These are phyloP conservation scores for Allomyces macrogynus DNA, from an alignment of 192 early-diverging fungal genomes.

Conservation along the genomic window DNA sequence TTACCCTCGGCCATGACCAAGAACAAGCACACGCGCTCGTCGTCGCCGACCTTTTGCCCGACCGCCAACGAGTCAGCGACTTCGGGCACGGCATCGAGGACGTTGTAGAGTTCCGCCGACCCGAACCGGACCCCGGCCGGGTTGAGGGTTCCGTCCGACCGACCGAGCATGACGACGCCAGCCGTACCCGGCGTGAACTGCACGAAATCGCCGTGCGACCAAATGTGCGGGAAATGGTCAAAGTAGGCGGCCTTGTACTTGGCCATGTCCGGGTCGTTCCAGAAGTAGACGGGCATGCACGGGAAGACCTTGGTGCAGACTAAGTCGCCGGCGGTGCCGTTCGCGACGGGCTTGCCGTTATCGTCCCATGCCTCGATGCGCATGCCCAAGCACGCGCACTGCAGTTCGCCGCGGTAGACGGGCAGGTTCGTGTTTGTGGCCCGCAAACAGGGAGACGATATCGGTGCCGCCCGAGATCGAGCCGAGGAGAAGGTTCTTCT, in stretches of 20 bases:
- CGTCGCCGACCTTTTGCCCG: slow-evolving; percentile 65
- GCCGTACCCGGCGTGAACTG: slow-evolving; percentile 60
- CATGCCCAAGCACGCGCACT: slow-evolving; percentile 83
- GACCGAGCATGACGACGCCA: slow-evolving; percentile 86
- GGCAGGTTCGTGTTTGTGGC: slow-evolving; percentile 76
- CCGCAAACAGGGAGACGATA: slow-evolving; percentile 87
- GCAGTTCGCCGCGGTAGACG: slow-evolving; percentile 86
- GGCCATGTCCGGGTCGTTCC: slow-evolving; percentile 47
- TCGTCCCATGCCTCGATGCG: slow-evolving; percentile 77
- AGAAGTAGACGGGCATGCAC: slow-evolving; percentile 92
- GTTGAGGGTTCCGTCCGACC: slow-evolving; percentile 81
- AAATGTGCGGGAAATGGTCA: slow-evolving; percentile 54
- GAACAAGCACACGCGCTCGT: slow-evolving; percentile 86
- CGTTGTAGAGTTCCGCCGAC: slow-evolving; percentile 84
- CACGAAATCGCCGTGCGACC: slow-evolving; percentile 96
- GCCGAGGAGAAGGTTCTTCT: slow-evolving; percentile 64
- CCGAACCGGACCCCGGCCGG: slow-evolving; percentile 85
- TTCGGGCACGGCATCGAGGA: slow-evolving; percentile 59
- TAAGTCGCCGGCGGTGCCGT: slow-evolving; percentile 63
- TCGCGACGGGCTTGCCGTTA: slow-evolving; percentile 31
- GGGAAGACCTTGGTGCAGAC: slow-evolving; percentile 89
- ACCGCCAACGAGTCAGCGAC: slow-evolving; percentile 73
- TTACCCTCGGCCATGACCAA: slow-evolving; percentile 50
- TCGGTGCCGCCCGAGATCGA: slow-evolving; percentile 95
- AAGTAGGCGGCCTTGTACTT: slow-evolving; percentile 85